Evolutionary conservation across 2,329 filamentous ascomycete species (phyloP), one percentile per base, ranked within the genome.

Genomic region (Penicillium sp.): DNA sequence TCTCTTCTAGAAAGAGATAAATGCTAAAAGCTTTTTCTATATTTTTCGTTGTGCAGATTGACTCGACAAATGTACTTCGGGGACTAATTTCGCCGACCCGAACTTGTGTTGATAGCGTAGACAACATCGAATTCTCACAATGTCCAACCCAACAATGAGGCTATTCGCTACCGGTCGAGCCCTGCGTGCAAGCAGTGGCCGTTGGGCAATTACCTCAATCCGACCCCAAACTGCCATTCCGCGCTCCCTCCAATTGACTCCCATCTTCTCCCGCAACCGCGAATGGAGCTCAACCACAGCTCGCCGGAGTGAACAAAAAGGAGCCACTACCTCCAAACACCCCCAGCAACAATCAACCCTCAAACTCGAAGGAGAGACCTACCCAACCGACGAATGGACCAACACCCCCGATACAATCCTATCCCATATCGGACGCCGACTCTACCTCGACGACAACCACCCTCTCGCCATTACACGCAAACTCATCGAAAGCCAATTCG

Each of bases 361-460:
- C 60, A 80, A 77, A 11, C 82, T 94, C 61, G 84, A 87, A 65
- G 87, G 84, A 62, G 81, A 80, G 60, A 76, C 75, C 10, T 92
- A 92, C 73, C 70, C 77, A 19, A 87, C 83, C 19, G 92, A 97
- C 71, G 75, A 82, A 51, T 97, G 91, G 89, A 94, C 89, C 75
- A 99, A 99, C 75, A 82, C 90, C 15, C 87, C 93, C 4, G 68
- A 83, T 27, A 88, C 87, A 54, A 92, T 99, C 61, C 78, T 92
- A 47, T 80, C 86, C 23, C 86, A 90, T 55, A 83, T 95, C 47
- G 82, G 86, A 46, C 88, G 91, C 60, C 86, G 84, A 53, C 82
- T 99, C n/a, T 94, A 99, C 75, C 83, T 96, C n/a, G 87, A 94
- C 70, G 84, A 87, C 60, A 87, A 96, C 75, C 94, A 99, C 70